Evolutionary conservation across 164 flowering plant species (phyloP), one percentile per base, ranked within the genome.

Genomic region (Liquidambar formosana): DNA sequence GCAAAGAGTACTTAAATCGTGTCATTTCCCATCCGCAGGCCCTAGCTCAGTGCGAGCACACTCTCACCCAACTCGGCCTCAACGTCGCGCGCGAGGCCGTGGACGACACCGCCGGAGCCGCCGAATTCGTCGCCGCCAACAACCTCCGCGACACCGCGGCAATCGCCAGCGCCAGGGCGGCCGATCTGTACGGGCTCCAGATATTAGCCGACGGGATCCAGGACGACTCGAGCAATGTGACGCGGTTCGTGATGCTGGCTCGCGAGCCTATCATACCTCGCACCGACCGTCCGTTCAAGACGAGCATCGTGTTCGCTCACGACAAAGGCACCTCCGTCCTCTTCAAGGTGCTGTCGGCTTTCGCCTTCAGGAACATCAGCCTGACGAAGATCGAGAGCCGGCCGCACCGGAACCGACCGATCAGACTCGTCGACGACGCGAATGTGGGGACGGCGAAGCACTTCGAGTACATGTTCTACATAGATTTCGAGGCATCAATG

Each of bases 71-170:
- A 46, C 76, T 88, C 11, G 85, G 84, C 41, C 82, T 82, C 48
- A 76, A 75, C 69, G 89, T 81, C 22, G 75, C 78, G 11, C 85
- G 88, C 0, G 91, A 88, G 69, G 93, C 93, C 33, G 85, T 88
- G 8, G 90, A 88, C 77, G 91, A 86, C 69, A 88, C 93, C 18
- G 91, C 93, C 46, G 91, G 88, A 2, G 91, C 93, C 2, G 93
- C 93, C 2, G 93, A 88, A 75, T 85, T 47, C 71, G 71, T 88
- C 38, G 89, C 93, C 1, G 52, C 79, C 1, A 82, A 88, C 78
- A 77, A 76, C 43, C 85, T 88, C 64, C 85, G 80, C 15, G 82
- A 86, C 75, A 88, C 93, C 4, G 93, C 87, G 6, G 93, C 89
- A 3, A 85, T 88, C 15, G 93, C 91, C 2, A 82, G 86, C 56